Conservation (phyloP, 148 eudicot genomes). For the Beta vulgaris region DNA sequence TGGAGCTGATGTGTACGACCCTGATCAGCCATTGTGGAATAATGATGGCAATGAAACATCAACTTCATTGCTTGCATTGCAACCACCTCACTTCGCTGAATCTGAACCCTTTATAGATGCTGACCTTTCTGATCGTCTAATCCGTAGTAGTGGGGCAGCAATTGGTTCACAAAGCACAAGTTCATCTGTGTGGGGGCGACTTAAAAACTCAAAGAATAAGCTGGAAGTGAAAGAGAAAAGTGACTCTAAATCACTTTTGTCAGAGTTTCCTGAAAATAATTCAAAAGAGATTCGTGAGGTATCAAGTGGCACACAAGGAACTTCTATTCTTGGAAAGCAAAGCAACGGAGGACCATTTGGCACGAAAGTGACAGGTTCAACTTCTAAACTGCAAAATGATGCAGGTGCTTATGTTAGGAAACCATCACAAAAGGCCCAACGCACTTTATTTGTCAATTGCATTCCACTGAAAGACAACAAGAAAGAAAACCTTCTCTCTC, state of each 20-base stretch:
- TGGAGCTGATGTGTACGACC: slow-evolving; percentile 91
- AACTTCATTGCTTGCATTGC: slow-evolving; percentile 38
- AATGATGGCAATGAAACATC: slow-evolving; percentile 60
- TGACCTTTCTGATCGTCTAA: slow-evolving; percentile 38
- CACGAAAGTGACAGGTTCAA: slow-evolving; percentile 34
- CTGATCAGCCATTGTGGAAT: slow-evolving; percentile 93
- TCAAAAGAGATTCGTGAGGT: slow-evolving; percentile 34
- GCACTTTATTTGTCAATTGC: slow-evolving; percentile 73
- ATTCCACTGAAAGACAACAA: slow-evolving; percentile 83
- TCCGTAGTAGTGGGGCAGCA: slow-evolving; percentile 37
- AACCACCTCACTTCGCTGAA: slow-evolving; percentile 45
- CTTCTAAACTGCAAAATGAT: slow-evolving; percentile 46
- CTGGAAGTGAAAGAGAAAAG: slow-evolving; percentile 43
- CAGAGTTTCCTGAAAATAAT: slow-evolving; percentile 32
- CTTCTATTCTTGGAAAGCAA: slow-evolving; percentile 43
- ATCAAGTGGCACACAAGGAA: slow-evolving; percentile 29
- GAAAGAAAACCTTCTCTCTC: slow-evolving; percentile 70
- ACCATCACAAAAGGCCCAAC: slow-evolving; percentile 66
- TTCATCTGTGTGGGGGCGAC: slow-evolving; percentile 61
- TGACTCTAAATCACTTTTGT: slow-evolving; percentile 37
- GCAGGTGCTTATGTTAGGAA: slow-evolving; percentile 40
- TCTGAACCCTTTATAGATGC: slow-evolving; percentile 44
- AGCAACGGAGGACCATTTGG: slow-evolving; percentile 30
- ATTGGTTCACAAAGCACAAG: slow-evolving; percentile 49
- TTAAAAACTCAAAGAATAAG: slow-evolving; percentile 46